Evolutionary conservation across 352 stramenopile genomes (phyloP).

Genomic region (Globisporangium echinulatum): DNA sequence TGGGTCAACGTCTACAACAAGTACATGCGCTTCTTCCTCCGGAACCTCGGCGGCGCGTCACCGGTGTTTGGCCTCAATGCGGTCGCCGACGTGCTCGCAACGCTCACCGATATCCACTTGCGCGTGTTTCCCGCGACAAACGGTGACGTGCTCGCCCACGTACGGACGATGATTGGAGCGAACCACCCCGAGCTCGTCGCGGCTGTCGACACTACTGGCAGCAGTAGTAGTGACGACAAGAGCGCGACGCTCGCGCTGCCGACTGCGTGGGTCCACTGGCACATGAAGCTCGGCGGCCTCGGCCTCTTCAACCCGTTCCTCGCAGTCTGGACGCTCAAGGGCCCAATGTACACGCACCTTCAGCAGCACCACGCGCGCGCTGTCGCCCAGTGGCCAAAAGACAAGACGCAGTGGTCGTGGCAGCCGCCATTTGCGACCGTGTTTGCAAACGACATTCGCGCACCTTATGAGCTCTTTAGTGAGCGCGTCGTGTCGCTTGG

Average conservation of each 20-base stretch:
- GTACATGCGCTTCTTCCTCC: constrained; percentile 51
- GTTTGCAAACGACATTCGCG: constrained; percentile 12
- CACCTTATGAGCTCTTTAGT: constrained; percentile 21
- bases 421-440: constrained; percentile 27
- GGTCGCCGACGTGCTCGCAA: constrained; percentile 19
- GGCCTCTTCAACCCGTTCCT: constrained; percentile 41
- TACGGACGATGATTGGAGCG: constrained; percentile 18
- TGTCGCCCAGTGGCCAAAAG: constrained; percentile 21
- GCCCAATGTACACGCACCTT: constrained; percentile 22
- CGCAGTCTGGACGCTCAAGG: constrained; percentile 23
- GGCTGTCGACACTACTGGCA: not conserved
- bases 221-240: not conserved
- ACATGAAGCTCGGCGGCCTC: constrained; percentile 28
- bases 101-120: constrained; percentile 26
- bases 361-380: constrained; percentile 15
- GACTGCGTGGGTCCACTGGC: constrained; percentile 34
- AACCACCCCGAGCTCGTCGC: constrained; percentile 5
- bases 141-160: constrained; percentile 25
- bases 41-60: constrained; percentile 33
- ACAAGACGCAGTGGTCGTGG: constrained; percentile 32
- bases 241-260: constrained; percentile 12
- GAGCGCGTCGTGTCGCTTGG: constrained; percentile 19
- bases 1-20: constrained; percentile 58
- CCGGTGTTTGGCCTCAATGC: constrained; percentile 23
- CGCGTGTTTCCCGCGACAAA: constrained; percentile 27